Evolutionary conservation across 2,329 filamentous ascomycete genomes (phyloP), one percentile per base, ranked within the genome.

Genomic region (Colletotrichum spaethianum): DNA sequence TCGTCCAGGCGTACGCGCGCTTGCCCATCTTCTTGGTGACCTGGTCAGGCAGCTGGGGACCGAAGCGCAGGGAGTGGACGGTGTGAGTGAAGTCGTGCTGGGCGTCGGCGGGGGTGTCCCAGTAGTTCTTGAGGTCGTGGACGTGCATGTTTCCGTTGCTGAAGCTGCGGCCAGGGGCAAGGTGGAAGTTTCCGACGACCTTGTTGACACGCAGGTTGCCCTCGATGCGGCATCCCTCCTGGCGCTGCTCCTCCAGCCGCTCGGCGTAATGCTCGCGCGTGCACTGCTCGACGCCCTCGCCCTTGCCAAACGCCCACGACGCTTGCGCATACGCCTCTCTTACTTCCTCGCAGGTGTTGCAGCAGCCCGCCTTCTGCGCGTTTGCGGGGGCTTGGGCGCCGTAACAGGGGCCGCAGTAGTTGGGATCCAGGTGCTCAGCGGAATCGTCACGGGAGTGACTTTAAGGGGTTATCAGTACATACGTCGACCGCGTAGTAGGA

Each of bases 141-240:
- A 98, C 94, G 84, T 99, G 96, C 90, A 98, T 93, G 85, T 98
- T 97, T 76, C 94, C 95, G 79, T 94, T 97, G 82, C 93, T 97
- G 89, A 98, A 98, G 82, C 93, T 96, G 83, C 96, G 94, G 77
- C 96, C 96, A 1, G 96, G 96, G 1, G 97, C 96, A 77, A 99
- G 93, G 83, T 99, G 96, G 89, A 99, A 99, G 86, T 99, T 99
- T 68, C 96, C 96, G 66, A 99, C 90, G 33, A 99, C 96, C 85
- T 99, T 99, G 88, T 99, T 99, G 76, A 99, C 97, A 59, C 94
- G 93, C 77, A 99, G 90, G 48, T 91, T 91, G 72, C 96, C 96
- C 82, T 98, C 95, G 75, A 99, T 93, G 62, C 96, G 94, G 84
- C 96, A 99, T 71, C 96, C 96, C 84, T 99, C 97, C 63, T 92